A percentile compares a stretch with the other conserved stretches of the same genome.
phyloP scores from a whole-genome alignment of 352 stramenopile genomes.

The Saprolegnia diclina region DNA sequence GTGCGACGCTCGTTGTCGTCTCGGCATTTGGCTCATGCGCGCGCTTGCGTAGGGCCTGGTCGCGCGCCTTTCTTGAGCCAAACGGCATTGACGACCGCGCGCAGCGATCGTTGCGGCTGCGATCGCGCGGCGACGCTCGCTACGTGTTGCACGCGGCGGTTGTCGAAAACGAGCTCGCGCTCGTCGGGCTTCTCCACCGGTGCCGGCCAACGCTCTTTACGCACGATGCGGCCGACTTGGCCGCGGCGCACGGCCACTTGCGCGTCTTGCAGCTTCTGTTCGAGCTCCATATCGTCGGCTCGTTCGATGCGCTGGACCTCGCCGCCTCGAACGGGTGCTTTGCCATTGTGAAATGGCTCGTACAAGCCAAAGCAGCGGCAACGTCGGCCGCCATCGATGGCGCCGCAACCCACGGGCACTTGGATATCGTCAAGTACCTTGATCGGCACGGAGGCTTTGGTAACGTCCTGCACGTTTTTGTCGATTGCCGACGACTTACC shows the following conservation, averaged over 20 bases:
- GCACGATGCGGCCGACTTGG: not conserved
- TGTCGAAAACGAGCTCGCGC: not conserved
- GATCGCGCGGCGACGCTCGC: not conserved
- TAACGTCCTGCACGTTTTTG: too few species aligned
- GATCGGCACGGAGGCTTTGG: slow-evolving; percentile 12
- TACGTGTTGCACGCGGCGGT: not conserved
- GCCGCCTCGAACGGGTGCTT: slow-evolving; percentile 22
- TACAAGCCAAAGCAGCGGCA: slow-evolving; percentile 9
- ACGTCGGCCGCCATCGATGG: slow-evolving; percentile 25
- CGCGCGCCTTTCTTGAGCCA: not conserved
- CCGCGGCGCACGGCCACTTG: not conserved
- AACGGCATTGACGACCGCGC: not conserved
- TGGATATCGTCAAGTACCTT: slow-evolving; percentile 25
- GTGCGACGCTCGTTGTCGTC: not conserved
- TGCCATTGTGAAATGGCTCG: slow-evolving; percentile 28
- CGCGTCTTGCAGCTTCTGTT: not conserved
- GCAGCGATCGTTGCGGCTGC: not conserved
- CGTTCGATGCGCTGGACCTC: slow-evolving; percentile 27
- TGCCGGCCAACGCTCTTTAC: not conserved
- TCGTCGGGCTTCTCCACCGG: not conserved
- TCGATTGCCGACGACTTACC: too few species aligned
- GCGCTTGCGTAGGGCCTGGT: not conserved
- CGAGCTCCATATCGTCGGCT: not conserved
- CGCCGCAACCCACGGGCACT: slow-evolving; percentile 20
- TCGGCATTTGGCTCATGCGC: not conserved